Evolutionary conservation across 176 grass and related monocot species (phyloP), one percentile per base, ranked within the genome.

Genomic region (Pontederia paniculata): DNA sequence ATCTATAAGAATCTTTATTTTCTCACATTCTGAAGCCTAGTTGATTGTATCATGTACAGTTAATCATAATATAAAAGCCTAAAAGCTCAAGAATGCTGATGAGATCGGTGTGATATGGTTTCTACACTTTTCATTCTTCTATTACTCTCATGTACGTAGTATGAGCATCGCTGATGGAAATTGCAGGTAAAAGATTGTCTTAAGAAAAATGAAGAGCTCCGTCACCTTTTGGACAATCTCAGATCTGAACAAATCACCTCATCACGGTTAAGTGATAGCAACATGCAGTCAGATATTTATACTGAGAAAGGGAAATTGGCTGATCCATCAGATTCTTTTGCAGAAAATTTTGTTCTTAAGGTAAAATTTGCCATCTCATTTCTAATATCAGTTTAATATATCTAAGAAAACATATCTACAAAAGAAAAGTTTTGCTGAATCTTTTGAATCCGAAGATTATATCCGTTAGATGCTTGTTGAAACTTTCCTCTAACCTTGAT

Each of bases 181-280:
- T 81, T 74, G 55, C 86, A 97, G 93, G 93, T 97, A 65, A 80
- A 67, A 67, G 83, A 88, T 54, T 97, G 93, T 81, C 47, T 97
- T 55, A 90, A 80, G 62, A 86, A 88, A 78, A 90, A 97, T 72
- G 86, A 91, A 77, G 83, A 98, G 61, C 80, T 91, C 16, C 80
- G 83, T 49, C 47, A 59, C 43, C 58, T 76, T 50, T 65, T 88
- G 41, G 83, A 98, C 73, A 84, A 84, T 65, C 75, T 88, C 56
- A 81, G 86, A 75, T 78, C 71, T 79, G 74, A 80, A 48, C 86
- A 90, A 48, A 48, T 45, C 55, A 80, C 25, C 62, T 28, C 72
- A 43, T 72, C 80, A 20, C 70, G 76, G 75, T 23, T 46, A 81
- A 78, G 45, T 13, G 71, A 54, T 72, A 62, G 42, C 57, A 60